Percentiles rank a stretch among this genome's conserved stretches.
Conservation (phyloP, 1,139 yeast genomes). For the Protomyces macrosporus region DNA sequence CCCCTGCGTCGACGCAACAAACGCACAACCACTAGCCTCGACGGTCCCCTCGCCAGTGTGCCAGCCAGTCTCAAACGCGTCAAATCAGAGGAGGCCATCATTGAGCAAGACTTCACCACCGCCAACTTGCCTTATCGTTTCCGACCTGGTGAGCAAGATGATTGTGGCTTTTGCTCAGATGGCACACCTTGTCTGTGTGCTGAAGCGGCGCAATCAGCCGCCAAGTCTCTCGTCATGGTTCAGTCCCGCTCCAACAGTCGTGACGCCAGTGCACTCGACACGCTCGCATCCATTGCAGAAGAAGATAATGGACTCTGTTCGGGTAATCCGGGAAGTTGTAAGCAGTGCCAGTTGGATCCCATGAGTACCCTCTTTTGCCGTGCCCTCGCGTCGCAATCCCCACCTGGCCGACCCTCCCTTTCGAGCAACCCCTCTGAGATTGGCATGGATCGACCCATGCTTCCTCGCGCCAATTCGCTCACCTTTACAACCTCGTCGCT, state of each 20-base stretch:
- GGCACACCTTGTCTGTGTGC: constrained; percentile 90
- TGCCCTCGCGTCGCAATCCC: constrained; percentile 52
- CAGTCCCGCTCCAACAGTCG: neutral
- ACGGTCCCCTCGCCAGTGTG: too few species aligned
- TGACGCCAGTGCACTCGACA: constrained; percentile 12
- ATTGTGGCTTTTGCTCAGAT: constrained; percentile 90
- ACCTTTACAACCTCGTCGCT: constrained; percentile 23
- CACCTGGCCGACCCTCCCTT: constrained; percentile 27
- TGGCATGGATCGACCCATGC: constrained; percentile 31
- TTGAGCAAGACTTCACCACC: neutral
- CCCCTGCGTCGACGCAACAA: constrained; percentile 7
- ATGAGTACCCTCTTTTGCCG: constrained; percentile 85
- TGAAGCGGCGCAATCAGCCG: constrained; percentile 50
- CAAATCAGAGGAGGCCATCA: neutral
- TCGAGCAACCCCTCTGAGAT: constrained; percentile 10
- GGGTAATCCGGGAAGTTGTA: constrained; percentile 56
- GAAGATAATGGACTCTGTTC: constrained; percentile 42
- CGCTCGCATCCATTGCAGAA: constrained; percentile 23
- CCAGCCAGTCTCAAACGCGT: neutral
- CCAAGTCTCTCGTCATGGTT: constrained; percentile 21
- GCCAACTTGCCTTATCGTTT: neutral
- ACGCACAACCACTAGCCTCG: neutral
- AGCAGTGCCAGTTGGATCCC: constrained; percentile 78
- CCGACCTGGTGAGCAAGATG: constrained; percentile 44
- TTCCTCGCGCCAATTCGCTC: constrained; percentile 24